Evolutionary conservation across 495 filamentous ascomycete genomes (phyloP).

Genomic region (Neurospora sp.): DNA sequence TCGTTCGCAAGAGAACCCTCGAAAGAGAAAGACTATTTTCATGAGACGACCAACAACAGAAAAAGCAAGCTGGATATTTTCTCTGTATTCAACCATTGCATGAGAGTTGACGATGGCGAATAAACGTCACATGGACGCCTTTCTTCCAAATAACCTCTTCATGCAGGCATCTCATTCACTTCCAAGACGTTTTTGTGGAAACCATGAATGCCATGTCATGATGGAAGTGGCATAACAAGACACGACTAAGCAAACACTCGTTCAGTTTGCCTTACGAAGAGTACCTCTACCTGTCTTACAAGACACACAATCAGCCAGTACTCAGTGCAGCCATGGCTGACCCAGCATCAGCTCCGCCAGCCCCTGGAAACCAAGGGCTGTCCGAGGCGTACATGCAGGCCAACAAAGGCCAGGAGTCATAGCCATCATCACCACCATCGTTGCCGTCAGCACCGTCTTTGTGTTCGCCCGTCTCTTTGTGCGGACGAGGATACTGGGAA

Average conservation of each 20-base stretch:
- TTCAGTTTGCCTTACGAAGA: neutral
- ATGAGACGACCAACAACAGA: neutral
- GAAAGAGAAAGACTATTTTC: neutral
- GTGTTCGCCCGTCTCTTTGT: conserved; percentile 19
- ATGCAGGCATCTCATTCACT: neutral
- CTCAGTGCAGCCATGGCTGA: neutral
- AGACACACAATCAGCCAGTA: neutral
- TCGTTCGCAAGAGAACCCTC: neutral
- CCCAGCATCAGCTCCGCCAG: neutral
- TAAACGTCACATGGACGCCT: neutral
- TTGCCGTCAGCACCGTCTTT: conserved; percentile 13
- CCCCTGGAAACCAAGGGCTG: neutral
- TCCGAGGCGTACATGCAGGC: neutral
- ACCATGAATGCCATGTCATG: neutral
- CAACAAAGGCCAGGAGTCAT: conserved; percentile 12
- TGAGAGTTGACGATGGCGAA: neutral
- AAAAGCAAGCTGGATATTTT: neutral
- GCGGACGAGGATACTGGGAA: conserved; percentile 8
- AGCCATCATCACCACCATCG: conserved; percentile 9
- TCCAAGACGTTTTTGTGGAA: neutral
- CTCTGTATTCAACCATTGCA: neutral
- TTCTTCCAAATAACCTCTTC: neutral
- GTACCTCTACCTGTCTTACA: neutral
- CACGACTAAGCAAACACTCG: neutral
- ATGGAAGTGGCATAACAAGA: neutral